Base-by-base conservation (phyloP, 805 yeast genomes). In the Metschnikowia gruessii region DNA sequence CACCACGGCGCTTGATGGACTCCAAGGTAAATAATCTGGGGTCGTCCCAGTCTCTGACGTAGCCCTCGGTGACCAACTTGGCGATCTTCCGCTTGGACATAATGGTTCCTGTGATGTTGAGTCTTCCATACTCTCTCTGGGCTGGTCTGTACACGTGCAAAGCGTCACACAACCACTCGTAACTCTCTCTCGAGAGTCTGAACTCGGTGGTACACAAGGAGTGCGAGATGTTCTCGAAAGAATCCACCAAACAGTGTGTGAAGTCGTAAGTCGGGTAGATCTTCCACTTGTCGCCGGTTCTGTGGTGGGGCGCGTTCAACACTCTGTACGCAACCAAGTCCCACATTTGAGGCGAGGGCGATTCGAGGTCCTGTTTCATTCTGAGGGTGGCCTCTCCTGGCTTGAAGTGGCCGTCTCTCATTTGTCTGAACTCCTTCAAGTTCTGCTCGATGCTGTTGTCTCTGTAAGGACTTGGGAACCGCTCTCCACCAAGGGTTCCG, bases 341-440 rank as follows among this genome's bases (percentile, higher is more conserved):
- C 99, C 99, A 94, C 99, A 94, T 94, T 72, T 94, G 99, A 15
- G 99, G 99, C 53, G 88, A 87, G 53, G 97, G 96, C 15, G 94
- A 86, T 8, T 68, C 63, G 53, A 94, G 72, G 61, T 94, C 96
- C 75, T 89, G 97, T 66, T 92, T 92, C 98, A 94, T 94, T 72
- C 99, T 85, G 63, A 94, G 76, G 10, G 90, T 89, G 26, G 96
- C 98, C 67, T 88, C 87, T 55, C 98, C 98, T 35, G 90, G 90
- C 55, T 79, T 75, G 70, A 85, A 94, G 53, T 75, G 73, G 36
- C 99, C 99, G 61, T 89, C 89, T 62, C 85, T 81, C 99, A 94
- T 94, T 48, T 79, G 83, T 64, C 96, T 80, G 69, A 94, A 94
- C 65, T 88, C 91, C 29, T 60, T 62, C 61, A 94, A 75, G 60